A percentile compares a stretch with the other conserved stretches of the same genome.
phyloP scores from a whole-genome alignment of 2,329 filamentous ascomycete species.

The Alternaria arbusti region DNA sequence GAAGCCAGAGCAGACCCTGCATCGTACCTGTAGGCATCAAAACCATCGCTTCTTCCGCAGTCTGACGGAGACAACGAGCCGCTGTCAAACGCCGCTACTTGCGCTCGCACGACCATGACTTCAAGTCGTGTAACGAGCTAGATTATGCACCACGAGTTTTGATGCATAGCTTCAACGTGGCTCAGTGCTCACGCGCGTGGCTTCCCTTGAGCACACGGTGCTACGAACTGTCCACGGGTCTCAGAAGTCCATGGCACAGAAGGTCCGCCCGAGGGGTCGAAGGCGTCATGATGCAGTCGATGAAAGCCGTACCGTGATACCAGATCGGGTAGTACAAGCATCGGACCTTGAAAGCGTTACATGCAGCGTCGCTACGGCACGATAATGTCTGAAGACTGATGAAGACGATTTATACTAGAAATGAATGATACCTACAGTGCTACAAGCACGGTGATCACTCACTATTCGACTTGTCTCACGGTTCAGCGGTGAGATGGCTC shows the following conservation, averaged over 20 bases:
- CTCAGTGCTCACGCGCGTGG: conserved; percentile 20
- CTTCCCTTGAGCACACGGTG: conserved; percentile 9
- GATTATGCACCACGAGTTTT: conserved; percentile 46
- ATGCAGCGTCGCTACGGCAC: conserved; percentile 29
- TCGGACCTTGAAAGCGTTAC: neutral
- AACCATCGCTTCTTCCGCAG: neutral
- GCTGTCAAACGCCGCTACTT: conserved; percentile 24
- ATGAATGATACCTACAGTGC: conserved; percentile 8
- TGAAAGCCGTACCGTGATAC: conserved; percentile 11
- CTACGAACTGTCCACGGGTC: conserved; percentile 29
- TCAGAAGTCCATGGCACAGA: conserved; percentile 16
- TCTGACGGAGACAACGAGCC: conserved; percentile 10
- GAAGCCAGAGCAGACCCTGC: conserved; percentile 8
- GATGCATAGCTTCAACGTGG: conserved; percentile 33
- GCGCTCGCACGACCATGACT: conserved; percentile 17
- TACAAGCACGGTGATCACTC: conserved; percentile 3
- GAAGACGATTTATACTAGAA: conserved; percentile 7
- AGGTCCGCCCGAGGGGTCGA: conserved; percentile 9
- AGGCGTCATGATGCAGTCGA: conserved; percentile 5
- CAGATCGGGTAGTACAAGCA: conserved; percentile 24
- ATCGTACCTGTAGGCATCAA: neutral
- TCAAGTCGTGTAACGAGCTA: conserved; percentile 37
- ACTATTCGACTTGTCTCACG: conserved; percentile 6
- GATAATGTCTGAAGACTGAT: conserved; percentile 15
- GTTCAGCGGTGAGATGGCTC: neutral